Evolutionary conservation across 257 asterid genomes (phyloP).

Genomic region (Linaria vulgaris): DNA sequence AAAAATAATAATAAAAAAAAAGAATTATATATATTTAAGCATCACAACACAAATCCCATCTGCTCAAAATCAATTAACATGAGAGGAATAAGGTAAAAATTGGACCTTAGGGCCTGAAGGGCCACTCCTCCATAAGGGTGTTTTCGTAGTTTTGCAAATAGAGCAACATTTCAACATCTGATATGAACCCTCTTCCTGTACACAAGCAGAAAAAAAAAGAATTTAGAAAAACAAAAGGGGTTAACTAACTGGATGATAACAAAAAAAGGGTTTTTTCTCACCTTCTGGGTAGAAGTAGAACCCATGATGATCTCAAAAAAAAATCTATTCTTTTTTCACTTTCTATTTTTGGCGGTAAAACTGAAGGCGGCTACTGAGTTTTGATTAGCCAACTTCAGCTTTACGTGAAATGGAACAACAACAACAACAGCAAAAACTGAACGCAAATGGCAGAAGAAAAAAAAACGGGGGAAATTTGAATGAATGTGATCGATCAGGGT

Average conservation of each 20-base stretch:
- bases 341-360: no score
- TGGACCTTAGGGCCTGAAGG: slow-evolving; percentile 74
- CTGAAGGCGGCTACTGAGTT: no score
- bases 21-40: background rate
- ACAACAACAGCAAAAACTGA: no score
- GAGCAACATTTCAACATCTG: slow-evolving; percentile 41
- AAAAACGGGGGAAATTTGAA: background rate
- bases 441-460: no score
- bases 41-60: slow-evolving; percentile 6
- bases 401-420: no score
- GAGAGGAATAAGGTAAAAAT: background rate
- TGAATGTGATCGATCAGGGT: background rate
- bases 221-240: background rate
- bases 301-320: slow-evolving; percentile 24
- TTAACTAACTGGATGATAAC: slow-evolving; percentile 4
- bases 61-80: background rate
- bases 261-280: slow-evolving; percentile 8
- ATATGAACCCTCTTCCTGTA: slow-evolving; percentile 37
- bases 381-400: no score
- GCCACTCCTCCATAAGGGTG: slow-evolving; percentile 82
- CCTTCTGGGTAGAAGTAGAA: slow-evolving; percentile 36
- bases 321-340: background rate
- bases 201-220: background rate
- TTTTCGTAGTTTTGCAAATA: slow-evolving; percentile 63
- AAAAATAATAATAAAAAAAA: background rate